Conservation (phyloP, 306 rosid species). For the Prinsepia uniflora region DNA sequence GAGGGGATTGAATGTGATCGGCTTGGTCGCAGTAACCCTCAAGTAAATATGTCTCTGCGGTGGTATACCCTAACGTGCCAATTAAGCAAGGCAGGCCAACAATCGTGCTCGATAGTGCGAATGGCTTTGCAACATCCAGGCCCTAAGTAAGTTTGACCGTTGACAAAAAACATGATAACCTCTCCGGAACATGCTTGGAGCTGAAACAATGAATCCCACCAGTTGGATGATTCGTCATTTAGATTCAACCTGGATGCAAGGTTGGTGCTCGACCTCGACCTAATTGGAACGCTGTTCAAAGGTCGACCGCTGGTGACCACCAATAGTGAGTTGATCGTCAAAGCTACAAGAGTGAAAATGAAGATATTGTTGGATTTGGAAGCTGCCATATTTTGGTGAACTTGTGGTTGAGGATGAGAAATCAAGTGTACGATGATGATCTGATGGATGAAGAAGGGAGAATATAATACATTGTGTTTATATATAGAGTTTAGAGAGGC, state of each 20-base stretch:
- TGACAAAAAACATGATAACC: slow-evolving; percentile 39
- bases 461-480: too few species aligned
- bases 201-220: slow-evolving; percentile 48
- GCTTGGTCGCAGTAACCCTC: slow-evolving; percentile 42
- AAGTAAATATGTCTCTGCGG: slow-evolving; percentile 37
- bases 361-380: too few species aligned
- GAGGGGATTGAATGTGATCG: slow-evolving; percentile 11
- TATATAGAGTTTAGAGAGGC: too few species aligned
- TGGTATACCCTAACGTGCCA: slow-evolving; percentile 43
- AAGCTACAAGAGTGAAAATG: too few species aligned
- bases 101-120: slow-evolving; percentile 36
- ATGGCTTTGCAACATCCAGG: slow-evolving; percentile 43
- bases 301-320: slow-evolving; percentile 8
- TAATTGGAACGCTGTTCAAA: not conserved
- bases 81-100: slow-evolving; percentile 57
- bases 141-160: slow-evolving; percentile 42
- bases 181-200: slow-evolving; percentile 51
- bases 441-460: too few species aligned
- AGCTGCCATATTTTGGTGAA: too few species aligned
- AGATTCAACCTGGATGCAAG: slow-evolving; percentile 38
- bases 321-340: not conserved
- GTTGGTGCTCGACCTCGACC: not conserved
- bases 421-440: too few species aligned
- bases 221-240: slow-evolving; percentile 26
- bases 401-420: too few species aligned